Evolutionary conservation across 768 basidiomycete genomes (phyloP), one percentile per base, ranked within the genome.

Genomic region (Russula dissimulans): DNA sequence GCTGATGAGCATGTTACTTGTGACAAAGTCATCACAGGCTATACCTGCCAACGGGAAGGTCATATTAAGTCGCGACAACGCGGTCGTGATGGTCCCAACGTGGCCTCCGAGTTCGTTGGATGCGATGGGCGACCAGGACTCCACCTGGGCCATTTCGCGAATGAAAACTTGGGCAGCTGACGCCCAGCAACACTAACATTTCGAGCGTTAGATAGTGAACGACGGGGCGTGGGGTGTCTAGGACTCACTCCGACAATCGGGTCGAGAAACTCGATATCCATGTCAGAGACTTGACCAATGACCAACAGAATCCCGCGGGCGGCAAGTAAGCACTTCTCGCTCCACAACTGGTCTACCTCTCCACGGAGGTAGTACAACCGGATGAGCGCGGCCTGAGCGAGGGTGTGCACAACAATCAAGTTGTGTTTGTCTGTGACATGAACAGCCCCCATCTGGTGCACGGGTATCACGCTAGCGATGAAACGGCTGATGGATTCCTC

Each of bases 241-340:
- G 42, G 51, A 73, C 86, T 64, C 75, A 89, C 87, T 54, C 84
- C 86, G 62, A 89, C 77, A 63, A 89, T 81, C 29, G 88, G 88
- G 72, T 91, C 88, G n/a, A 89, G 77, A 71, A 82, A 85, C 42
- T 80, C 78, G 63, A 81, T 85, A 66, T 89, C 87, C 65, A 78
- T 71, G 29, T 88, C 85, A 29, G 77, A 70, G 57, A 89, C 75
- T 61, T 82, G 80, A 66, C 83, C 84, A 68, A 84, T 78, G 67
- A 89, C 72, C 43, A 79, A 73, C 54, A 82, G 78, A 62, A 81
- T 80, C 39, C 81, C 74, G 54, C 82, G 78, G 18, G 87, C 85
- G 31, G 87, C 84, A 42, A 75, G 78, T 47, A 84, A 73, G 62
- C 85, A 85, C 70, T 87, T 88, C 34, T 84, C 84, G 63, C 83